A percentile compares a stretch with the other conserved stretches of the same genome.
Conservation (phyloP, 495 filamentous ascomycete species). For the Clavariopsis aquatica region DNA sequence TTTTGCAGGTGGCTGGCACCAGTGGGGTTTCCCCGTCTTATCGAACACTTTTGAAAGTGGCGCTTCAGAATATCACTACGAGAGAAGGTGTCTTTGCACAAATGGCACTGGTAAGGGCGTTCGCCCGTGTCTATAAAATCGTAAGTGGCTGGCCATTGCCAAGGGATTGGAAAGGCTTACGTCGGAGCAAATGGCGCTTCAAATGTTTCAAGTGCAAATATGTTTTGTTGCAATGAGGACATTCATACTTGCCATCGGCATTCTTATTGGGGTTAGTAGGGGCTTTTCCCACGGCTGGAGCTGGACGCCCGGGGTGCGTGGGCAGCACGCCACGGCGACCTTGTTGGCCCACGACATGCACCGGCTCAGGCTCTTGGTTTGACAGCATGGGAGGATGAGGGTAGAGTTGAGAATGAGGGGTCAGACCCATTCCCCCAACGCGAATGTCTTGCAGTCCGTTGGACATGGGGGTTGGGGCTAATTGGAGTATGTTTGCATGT, state of each 20-base stretch:
- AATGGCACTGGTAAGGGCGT: conserved; percentile 92
- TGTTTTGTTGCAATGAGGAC: conserved; percentile 94
- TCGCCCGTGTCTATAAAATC: conserved; percentile 80
- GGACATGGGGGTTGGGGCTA: conserved; percentile 24
- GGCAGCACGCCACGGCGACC: conserved; percentile 85
- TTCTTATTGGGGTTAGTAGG: conserved; percentile 86
- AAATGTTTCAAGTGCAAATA: conserved; percentile 97
- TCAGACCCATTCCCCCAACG: conserved; percentile 25
- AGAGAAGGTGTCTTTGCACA: conserved; percentile 98
- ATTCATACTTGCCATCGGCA: conserved; percentile 94
- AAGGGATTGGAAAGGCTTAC: conserved; percentile 62
- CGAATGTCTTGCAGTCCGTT: conserved; percentile 31
- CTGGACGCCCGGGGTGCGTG: conserved; percentile 80
- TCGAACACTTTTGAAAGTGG: conserved; percentile 97
- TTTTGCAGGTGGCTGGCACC: conserved; percentile 89
- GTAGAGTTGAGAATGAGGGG: conserved; percentile 30
- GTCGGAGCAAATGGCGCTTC: conserved; percentile 90
- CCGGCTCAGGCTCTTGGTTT: conserved; percentile 60
- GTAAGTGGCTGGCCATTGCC: conserved; percentile 28
- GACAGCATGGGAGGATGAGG: conserved; percentile 29
- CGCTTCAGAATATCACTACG: conserved; percentile 97
- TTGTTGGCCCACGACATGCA: conserved; percentile 90
- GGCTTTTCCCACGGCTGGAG: conserved; percentile 69
- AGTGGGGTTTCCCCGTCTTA: conserved; percentile 90
- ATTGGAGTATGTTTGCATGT: conserved; percentile 29